Evolutionary conservation across 371 early-diverging fungal species (phyloP).

Genomic region (Apophysomyces elegans): DNA sequence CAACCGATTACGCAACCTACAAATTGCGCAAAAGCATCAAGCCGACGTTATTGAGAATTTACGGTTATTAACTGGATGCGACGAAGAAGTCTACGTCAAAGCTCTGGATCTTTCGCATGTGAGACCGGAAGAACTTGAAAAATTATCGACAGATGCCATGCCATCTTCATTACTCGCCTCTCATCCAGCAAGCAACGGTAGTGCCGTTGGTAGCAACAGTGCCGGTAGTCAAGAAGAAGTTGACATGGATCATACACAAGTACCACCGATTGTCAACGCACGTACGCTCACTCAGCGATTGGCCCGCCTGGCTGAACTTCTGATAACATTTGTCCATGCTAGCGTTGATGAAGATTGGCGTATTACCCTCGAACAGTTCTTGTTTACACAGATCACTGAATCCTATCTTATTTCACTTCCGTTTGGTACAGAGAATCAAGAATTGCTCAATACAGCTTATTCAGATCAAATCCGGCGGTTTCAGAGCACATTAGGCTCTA

Average conservation of each 20-base stretch:
- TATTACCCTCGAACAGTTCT: conserved; percentile 32
- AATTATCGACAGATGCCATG: not conserved
- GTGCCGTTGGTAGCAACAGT: conserved; percentile 1
- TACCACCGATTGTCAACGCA: conserved; percentile 32
- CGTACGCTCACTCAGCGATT: conserved; percentile 45
- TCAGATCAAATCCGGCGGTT: conserved; percentile 53
- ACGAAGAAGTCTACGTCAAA: conserved; percentile 40
- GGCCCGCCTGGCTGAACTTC: conserved; percentile 37
- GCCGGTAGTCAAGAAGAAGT: not conserved
- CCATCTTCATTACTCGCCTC: not conserved
- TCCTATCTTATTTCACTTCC: conserved; percentile 44
- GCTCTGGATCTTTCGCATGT: conserved; percentile 41
- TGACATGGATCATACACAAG: not conserved
- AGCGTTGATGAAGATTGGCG: conserved; percentile 19
- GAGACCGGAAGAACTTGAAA: conserved; percentile 24
- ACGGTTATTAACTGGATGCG: conserved; percentile 37
- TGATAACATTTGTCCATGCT: conserved; percentile 36
- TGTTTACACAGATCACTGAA: conserved; percentile 39
- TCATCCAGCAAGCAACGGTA: not conserved
- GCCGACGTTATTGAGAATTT: conserved; percentile 45
- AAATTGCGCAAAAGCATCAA: conserved; percentile 47
- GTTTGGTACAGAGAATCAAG: conserved; percentile 55
- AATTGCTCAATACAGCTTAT: conserved; percentile 51
- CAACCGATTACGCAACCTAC: conserved; percentile 41
- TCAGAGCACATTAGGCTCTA: conserved; percentile 47